These are phyloP conservation scores for Melocanna baccifera DNA, from an alignment of 176 grass and related monocot genomes.

Conservation along the genomic window DNA sequence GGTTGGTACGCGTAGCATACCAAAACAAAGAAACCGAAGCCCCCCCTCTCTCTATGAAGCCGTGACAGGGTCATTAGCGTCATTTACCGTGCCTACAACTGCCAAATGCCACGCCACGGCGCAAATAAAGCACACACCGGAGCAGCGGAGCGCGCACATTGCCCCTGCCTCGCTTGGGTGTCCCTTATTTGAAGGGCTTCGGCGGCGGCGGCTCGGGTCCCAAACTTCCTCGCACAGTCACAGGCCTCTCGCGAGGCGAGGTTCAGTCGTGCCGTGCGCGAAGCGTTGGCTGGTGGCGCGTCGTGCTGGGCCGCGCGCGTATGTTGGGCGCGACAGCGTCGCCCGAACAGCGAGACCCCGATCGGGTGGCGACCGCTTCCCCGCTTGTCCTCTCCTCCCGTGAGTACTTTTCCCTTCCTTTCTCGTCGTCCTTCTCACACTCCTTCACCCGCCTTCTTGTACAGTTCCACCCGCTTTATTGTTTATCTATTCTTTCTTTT, in stretches of 20 bases:
- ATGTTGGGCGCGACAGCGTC: slow-evolving; percentile 24
- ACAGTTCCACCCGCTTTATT: not conserved
- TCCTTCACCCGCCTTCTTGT: not conserved
- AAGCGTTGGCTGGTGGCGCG: not conserved
- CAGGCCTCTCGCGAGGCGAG: not conserved
- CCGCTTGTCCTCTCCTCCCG: not conserved
- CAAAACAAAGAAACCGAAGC: not conserved
- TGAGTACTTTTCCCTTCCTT: slow-evolving; percentile 6
- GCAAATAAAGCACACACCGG: not conserved
- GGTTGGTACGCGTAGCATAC: too few species aligned
- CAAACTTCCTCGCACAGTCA: not conserved
- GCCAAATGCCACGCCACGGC: not conserved
- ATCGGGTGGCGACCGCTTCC: not conserved
- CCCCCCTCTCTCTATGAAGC: not conserved
- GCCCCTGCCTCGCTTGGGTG: not conserved
- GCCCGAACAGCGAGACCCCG: slow-evolving; percentile 9
- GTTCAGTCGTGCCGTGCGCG: not conserved
- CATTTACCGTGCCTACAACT: not conserved
- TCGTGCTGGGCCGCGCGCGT: not conserved
- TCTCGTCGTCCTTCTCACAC: not conserved
- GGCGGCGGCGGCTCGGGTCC: not conserved
- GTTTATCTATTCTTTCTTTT: not conserved
- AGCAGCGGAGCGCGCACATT: not conserved
- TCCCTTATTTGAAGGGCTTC: slow-evolving; percentile 3
- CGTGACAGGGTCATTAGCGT: not conserved